Evolutionary conservation across 2,329 filamentous ascomycete genomes (phyloP).

Genomic region (Neoascochyta sp.): DNA sequence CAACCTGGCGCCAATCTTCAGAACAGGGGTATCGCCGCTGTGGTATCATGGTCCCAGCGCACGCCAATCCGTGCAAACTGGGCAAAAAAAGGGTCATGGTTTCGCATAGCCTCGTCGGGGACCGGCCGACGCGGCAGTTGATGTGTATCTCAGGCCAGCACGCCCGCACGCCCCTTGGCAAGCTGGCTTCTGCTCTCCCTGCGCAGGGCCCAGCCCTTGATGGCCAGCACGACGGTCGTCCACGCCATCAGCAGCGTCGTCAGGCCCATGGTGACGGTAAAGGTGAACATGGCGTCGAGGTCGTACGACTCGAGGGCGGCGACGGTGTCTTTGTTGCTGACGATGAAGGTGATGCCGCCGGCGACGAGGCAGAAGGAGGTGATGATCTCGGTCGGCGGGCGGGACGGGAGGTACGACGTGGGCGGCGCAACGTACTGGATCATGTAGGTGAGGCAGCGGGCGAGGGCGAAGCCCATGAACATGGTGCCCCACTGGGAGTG

Average conservation of each 20-base stretch:
- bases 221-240: conserved; percentile 69
- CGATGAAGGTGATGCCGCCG: conserved; percentile 89
- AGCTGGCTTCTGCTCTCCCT: conserved; percentile 31
- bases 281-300: conserved; percentile 88
- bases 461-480: conserved; percentile 74
- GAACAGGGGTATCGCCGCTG: conserved; percentile 32
- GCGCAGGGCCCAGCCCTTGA: conserved; percentile 77
- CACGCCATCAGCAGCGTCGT: conserved; percentile 83
- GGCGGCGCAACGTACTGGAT: conserved; percentile 77
- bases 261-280: conserved; percentile 81
- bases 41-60: conserved; percentile 27
- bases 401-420: conserved; percentile 71
- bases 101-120: too few relatives aligned
- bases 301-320: conserved; percentile 70
- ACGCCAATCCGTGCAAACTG: too few relatives aligned
- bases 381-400: conserved; percentile 87
- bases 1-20: conserved; percentile 19
- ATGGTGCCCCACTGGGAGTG: conserved; percentile 92
- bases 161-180: conserved; percentile 24
- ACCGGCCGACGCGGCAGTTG: too few relatives aligned
- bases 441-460: conserved; percentile 75
- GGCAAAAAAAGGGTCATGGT: too few relatives aligned
- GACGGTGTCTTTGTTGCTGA: conserved; percentile 75
- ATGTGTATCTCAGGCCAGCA: conserved; percentile 19
- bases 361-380: conserved; percentile 80